Percentiles rank a stretch among this genome's conserved stretches.
These are phyloP conservation scores for Cercospora beticola DNA, from an alignment of 2,329 filamentous ascomycete species.

Conservation along the genomic window DNA sequence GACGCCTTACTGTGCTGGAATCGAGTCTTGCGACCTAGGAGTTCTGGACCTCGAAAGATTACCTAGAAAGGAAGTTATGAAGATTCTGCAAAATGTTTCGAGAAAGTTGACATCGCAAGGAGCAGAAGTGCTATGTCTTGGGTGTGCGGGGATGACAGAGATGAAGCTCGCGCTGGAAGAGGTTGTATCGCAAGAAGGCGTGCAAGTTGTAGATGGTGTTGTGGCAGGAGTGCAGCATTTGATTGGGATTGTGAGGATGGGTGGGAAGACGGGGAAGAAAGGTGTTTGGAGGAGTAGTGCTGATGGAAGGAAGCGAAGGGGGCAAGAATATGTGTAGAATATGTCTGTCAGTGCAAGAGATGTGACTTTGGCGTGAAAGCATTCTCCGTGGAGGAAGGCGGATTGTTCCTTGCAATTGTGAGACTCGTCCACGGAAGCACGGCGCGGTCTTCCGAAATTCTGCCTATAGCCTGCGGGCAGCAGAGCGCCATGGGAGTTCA, in stretches of 20 bases:
- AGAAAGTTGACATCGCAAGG: conserved; percentile 43
- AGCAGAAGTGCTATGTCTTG: conserved; percentile 47
- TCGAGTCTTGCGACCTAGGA: conserved; percentile 44
- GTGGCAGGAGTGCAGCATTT: conserved; percentile 50
- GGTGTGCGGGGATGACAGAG: conserved; percentile 53
- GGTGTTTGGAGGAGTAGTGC: conserved; percentile 46
- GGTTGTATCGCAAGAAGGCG: conserved; percentile 45
- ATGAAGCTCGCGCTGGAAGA: conserved; percentile 49
- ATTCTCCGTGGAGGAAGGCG: no score
- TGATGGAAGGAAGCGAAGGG: conserved; percentile 39
- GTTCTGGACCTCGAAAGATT: conserved; percentile 49
- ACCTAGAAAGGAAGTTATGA: conserved; percentile 42
- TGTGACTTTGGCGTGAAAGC: not conserved
- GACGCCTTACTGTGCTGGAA: conserved; percentile 45
- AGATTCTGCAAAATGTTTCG: conserved; percentile 43
- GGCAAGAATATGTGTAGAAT: conserved; percentile 45
- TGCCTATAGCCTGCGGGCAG: not conserved
- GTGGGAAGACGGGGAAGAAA: conserved; percentile 47
- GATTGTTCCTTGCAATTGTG: no score
- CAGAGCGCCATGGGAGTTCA: not conserved
- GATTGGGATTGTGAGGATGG: conserved; percentile 48
- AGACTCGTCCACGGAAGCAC: not conserved
- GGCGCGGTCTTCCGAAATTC: not conserved
- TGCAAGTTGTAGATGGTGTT: conserved; percentile 55
- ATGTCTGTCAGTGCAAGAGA: not conserved